Percentiles rank a stretch among this genome's conserved stretches.
These are phyloP conservation scores for Pisolithus albus DNA, from an alignment of 768 basidiomycete genomes.

Conservation along the genomic window DNA sequence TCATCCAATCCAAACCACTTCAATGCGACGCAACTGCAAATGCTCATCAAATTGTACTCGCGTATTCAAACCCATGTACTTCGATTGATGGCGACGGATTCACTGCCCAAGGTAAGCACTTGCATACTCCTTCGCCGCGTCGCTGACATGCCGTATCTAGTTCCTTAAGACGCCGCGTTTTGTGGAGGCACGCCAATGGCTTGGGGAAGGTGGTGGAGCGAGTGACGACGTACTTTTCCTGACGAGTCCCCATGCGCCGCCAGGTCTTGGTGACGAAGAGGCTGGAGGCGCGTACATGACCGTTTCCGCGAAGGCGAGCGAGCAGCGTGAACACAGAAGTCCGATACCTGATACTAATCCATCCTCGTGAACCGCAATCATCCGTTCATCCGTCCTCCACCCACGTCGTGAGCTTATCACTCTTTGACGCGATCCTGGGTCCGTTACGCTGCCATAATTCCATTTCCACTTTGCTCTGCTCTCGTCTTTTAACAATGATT, in stretches of 20 bases:
- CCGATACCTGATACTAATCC: conserved; percentile 21
- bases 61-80: conserved; percentile 97
- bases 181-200: conserved; percentile 70
- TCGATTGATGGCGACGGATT: conserved; percentile 96
- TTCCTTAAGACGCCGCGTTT: conserved; percentile 87
- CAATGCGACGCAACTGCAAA: conserved; percentile 94
- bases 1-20: conserved; percentile 80
- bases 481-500: conserved; percentile 15
- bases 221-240: conserved; percentile 54
- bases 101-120: conserved; percentile 79
- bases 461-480: conserved; percentile 9
- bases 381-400: conserved; percentile 6
- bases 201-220: conserved; percentile 66
- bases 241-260: conserved; percentile 57
- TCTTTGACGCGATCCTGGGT: conserved; percentile 23
- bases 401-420: conserved; percentile 13
- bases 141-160: conserved; percentile 31
- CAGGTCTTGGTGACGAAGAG: conserved; percentile 64
- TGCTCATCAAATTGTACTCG: conserved; percentile 88
- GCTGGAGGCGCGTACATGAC: conserved; percentile 83
- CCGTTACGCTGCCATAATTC: conserved; percentile 20
- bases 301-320: conserved; percentile 72
- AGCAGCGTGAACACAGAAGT: conserved; percentile 39
- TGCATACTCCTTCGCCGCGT: conserved; percentile 5
- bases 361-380: conserved; percentile 22